phyloP scores from a whole-genome alignment of 176 grass and related monocot genomes.

The Oryza nivara region DNA sequence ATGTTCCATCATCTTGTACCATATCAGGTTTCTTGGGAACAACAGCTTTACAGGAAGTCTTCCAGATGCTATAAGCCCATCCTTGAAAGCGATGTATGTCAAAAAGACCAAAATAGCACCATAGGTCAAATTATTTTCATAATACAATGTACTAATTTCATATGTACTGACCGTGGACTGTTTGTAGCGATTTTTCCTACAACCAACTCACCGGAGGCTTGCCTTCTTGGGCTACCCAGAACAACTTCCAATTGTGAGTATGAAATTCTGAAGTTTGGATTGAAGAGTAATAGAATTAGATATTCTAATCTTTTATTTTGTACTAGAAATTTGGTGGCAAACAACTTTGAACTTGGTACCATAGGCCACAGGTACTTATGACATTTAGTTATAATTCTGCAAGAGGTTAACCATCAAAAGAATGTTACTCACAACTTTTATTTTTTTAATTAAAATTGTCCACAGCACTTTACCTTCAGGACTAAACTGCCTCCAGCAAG shows the following conservation, averaged over 20 bases:
- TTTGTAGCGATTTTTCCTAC: constrained; percentile 87
- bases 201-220: constrained; percentile 79
- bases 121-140: not conserved
- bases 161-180: constrained; percentile 22
- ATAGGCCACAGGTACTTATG: constrained; percentile 52
- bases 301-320: constrained; percentile 1
- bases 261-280: constrained; percentile 3
- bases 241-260: constrained; percentile 72
- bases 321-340: constrained; percentile 75
- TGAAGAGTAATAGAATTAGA: not conserved
- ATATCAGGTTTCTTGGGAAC: constrained; percentile 85
- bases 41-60: constrained; percentile 80
- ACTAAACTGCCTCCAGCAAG: constrained; percentile 75
- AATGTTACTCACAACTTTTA: not conserved
- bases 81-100: constrained; percentile 70
- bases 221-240: constrained; percentile 67
- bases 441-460: not conserved
- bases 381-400: not conserved
- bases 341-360: constrained; percentile 56
- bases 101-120: not conserved
- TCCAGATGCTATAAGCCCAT: constrained; percentile 51
- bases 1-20: not conserved
- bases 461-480: constrained; percentile 55
- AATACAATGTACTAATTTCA: not conserved
- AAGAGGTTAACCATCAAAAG: not conserved